Evolutionary conservation across 805 yeast species (phyloP).

Genomic region (Candida ponderosae): DNA sequence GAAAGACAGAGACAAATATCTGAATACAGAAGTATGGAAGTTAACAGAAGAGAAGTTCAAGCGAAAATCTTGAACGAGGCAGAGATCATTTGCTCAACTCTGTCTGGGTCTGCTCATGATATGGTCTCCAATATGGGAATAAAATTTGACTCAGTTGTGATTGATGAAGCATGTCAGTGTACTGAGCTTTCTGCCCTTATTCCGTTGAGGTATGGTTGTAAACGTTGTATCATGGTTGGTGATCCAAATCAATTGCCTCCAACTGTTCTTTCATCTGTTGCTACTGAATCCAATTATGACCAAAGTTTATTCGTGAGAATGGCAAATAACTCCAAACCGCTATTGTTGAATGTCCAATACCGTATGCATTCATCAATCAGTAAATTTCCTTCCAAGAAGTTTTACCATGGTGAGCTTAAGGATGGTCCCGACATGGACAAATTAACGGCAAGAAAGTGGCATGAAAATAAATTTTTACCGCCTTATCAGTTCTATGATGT

Average conservation of each 20-base stretch:
- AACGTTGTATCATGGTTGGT: slow-evolving; percentile 92
- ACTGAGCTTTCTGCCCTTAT: slow-evolving; percentile 87
- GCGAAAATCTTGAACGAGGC: slow-evolving; percentile 64
- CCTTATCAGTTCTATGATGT: slow-evolving; percentile 81
- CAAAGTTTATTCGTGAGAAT: slow-evolving; percentile 91
- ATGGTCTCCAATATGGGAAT: slow-evolving; percentile 67
- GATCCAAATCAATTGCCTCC: slow-evolving; percentile 98
- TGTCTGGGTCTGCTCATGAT: slow-evolving; percentile 93
- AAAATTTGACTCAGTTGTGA: slow-evolving; percentile 81
- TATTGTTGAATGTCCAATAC: slow-evolving; percentile 82
- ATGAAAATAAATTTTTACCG: slow-evolving; percentile 40
- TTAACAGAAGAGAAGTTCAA: slow-evolving; percentile 69
- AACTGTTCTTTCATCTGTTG: slow-evolving; percentile 85
- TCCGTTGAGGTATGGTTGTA: slow-evolving; percentile 88
- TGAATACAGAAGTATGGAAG: slow-evolving; percentile 66
- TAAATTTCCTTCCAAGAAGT: slow-evolving; percentile 74
- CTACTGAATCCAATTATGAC: slow-evolving; percentile 73
- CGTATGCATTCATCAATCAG: slow-evolving; percentile 97
- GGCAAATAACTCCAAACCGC: slow-evolving; percentile 57
- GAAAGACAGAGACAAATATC: slow-evolving; percentile 68
- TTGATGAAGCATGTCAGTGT: slow-evolving; percentile 98
- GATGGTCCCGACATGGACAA: slow-evolving; percentile 74
- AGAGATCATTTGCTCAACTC: slow-evolving; percentile 82
- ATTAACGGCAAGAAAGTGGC: slow-evolving; percentile 70
- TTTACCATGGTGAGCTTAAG: slow-evolving; percentile 61